phyloP scores from a whole-genome alignment of 306 rosid species.

The Vicia villosa region DNA sequence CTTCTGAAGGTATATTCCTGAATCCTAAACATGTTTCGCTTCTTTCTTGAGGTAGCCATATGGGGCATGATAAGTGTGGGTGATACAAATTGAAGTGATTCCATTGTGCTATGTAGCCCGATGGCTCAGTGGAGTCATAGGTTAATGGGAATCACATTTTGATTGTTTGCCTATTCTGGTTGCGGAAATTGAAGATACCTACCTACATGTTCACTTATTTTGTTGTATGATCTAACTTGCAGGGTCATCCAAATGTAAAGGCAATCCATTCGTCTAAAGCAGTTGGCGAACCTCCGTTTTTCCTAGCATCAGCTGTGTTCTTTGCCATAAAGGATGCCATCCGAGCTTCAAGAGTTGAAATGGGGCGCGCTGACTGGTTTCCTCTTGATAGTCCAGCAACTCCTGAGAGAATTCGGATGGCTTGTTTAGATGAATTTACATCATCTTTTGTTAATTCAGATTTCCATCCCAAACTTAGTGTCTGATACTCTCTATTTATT shows the following conservation, averaged over 20 bases:
- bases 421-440: conserved; percentile 76
- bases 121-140: conserved; percentile 10
- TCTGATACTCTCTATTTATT: conserved; percentile 44
- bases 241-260: conserved; percentile 96
- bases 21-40: conserved; percentile 18
- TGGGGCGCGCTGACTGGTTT: conserved; percentile 71
- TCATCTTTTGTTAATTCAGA: conserved; percentile 45
- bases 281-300: conserved; percentile 98
- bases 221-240: conserved; percentile 31
- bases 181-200: conserved; percentile 1
- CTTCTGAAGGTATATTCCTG: conserved; percentile 74
- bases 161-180: conserved; percentile 13
- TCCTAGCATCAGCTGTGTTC: conserved; percentile 76
- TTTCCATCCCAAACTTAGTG: conserved; percentile 78
- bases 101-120: not conserved
- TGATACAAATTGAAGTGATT: conserved; percentile 10
- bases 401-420: conserved; percentile 91
- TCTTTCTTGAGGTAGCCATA: conserved; percentile 18
- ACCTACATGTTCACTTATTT: not conserved
- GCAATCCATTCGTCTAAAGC: conserved; percentile 96
- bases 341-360: conserved; percentile 73
- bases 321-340: conserved; percentile 92
- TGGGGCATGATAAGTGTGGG: not conserved
- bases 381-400: conserved; percentile 96
- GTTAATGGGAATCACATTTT: not conserved